Evolutionary conservation across 805 yeast species (phyloP).

Genomic region (Pichia deserticola): DNA sequence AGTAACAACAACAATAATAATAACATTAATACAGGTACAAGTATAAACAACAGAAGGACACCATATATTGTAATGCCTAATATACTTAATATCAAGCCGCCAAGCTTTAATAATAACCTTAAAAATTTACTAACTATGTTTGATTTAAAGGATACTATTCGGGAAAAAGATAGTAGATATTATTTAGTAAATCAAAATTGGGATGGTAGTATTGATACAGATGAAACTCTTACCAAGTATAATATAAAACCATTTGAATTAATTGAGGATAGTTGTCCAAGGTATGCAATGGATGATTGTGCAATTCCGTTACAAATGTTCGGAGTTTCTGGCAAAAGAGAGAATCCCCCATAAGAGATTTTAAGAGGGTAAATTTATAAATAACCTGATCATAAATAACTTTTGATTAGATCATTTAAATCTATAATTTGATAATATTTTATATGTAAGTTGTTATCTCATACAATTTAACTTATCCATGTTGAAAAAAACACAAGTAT

Average conservation of each 20-base stretch:
- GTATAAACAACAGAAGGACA: background rate
- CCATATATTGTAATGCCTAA: conserved; percentile 10
- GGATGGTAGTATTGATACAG: conserved; percentile 10
- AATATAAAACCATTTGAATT: conserved; percentile 45
- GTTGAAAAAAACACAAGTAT: no score
- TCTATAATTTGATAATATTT: no score
- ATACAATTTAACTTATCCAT: no score
- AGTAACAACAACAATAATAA: no score
- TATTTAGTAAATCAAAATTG: conserved; percentile 18
- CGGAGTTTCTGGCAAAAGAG: conserved; percentile 42
- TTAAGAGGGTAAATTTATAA: no score
- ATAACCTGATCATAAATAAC: no score
- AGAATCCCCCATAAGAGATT: conserved; percentile 29
- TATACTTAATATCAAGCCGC: conserved; percentile 26
- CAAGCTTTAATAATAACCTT: conserved; percentile 27
- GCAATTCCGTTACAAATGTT: conserved; percentile 47
- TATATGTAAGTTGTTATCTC: no score
- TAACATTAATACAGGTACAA: no score
- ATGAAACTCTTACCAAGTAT: conserved; percentile 28
- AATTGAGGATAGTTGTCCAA: conserved; percentile 49
- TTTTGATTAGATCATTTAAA: no score
- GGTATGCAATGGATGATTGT: conserved; percentile 42
- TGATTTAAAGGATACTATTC: conserved; percentile 18
- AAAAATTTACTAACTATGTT: conserved; percentile 20
- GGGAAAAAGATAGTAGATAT: conserved; percentile 14